Evolutionary conservation across 2,329 filamentous ascomycete species (phyloP).

Genomic region (Aureobasidium sp.): DNA sequence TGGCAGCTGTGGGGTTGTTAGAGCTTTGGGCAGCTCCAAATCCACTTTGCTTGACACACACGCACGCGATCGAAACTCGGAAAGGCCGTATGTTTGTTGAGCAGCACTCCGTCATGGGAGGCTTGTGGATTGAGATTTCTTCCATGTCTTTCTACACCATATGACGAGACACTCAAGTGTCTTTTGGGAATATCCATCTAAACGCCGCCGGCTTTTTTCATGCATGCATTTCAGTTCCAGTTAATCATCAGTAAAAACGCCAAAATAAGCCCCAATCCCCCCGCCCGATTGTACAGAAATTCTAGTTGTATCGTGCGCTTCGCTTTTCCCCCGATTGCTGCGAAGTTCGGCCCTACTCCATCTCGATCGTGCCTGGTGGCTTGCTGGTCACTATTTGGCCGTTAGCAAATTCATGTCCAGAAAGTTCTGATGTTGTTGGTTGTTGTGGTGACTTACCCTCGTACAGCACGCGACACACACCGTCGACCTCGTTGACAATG

Average conservation of each 20-base stretch:
- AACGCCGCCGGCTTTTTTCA: constrained; percentile 14
- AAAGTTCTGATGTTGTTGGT: not conserved
- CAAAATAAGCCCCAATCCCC: not conserved
- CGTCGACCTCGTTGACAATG: constrained; percentile 70
- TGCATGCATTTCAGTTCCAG: constrained; percentile 13
- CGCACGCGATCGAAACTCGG: constrained; percentile 6
- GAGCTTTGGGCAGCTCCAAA: constrained; percentile 10
- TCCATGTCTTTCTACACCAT: not conserved
- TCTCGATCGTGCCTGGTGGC: constrained; percentile 66
- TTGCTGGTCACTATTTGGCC: constrained; percentile 50
- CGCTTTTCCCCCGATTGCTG: constrained; percentile 4
- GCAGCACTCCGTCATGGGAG: constrained; percentile 14
- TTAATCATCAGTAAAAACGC: constrained; percentile 15
- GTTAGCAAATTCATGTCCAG: constrained; percentile 16
- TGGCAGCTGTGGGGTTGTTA: constrained; percentile 1
- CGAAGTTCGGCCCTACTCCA: constrained; percentile 49
- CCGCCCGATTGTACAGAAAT: constrained; percentile 1
- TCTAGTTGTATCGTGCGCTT: constrained; percentile 9
- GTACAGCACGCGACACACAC: constrained; percentile 64
- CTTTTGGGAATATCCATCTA: not conserved
- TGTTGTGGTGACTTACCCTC: constrained; percentile 46
- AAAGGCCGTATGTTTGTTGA: not conserved
- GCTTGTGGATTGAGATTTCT: not conserved
- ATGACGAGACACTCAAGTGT: constrained; percentile 5
- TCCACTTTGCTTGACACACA: constrained; percentile 12